Evolutionary conservation across 768 basidiomycete genomes (phyloP).

Genomic region (Pulveroboletus sp.): DNA sequence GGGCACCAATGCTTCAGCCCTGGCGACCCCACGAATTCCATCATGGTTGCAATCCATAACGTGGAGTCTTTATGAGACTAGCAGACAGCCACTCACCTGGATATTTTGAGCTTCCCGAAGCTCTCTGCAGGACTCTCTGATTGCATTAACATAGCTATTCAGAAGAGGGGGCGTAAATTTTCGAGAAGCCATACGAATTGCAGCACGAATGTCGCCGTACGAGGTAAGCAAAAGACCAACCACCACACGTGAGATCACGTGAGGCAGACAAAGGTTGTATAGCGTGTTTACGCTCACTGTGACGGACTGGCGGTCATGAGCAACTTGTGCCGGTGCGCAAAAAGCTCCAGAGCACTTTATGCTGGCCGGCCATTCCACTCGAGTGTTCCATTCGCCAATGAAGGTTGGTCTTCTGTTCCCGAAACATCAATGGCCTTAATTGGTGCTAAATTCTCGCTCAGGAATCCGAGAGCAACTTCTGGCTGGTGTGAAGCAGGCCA

Average conservation of each 20-base stretch:
- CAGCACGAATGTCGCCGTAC: too few relatives aligned
- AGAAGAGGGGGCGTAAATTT: constrained; percentile 38
- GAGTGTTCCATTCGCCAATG: constrained; percentile 9
- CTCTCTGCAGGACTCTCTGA: constrained; percentile 49
- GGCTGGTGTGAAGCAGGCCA: constrained; percentile 54
- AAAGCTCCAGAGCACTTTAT: constrained; percentile 2
- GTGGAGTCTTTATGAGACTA: constrained; percentile 1
- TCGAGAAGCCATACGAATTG: constrained; percentile 10
- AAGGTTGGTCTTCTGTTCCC: constrained; percentile 16
- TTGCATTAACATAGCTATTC: constrained; percentile 44
- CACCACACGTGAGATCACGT: constrained; percentile 16
- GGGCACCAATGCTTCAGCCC: neutral
- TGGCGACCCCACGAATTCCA: neutral
- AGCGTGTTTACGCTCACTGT: neutral
- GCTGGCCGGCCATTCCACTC: constrained; percentile 10
- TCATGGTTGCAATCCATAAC: neutral
- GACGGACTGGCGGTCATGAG: constrained; percentile 9
- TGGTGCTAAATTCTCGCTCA: constrained; percentile 17
- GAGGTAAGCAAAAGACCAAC: too few relatives aligned
- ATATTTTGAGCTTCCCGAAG: constrained; percentile 47
- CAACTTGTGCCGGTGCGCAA: constrained; percentile 10
- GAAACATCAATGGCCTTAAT: neutral
- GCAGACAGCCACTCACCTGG: constrained; percentile 37
- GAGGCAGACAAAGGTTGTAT: neutral
- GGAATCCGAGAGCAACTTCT: constrained; percentile 52